Percentiles rank a stretch among this genome's conserved stretches.
Conservation (phyloP, 306 rosid genomes). For the Cotoneaster glaucophyllus region DNA sequence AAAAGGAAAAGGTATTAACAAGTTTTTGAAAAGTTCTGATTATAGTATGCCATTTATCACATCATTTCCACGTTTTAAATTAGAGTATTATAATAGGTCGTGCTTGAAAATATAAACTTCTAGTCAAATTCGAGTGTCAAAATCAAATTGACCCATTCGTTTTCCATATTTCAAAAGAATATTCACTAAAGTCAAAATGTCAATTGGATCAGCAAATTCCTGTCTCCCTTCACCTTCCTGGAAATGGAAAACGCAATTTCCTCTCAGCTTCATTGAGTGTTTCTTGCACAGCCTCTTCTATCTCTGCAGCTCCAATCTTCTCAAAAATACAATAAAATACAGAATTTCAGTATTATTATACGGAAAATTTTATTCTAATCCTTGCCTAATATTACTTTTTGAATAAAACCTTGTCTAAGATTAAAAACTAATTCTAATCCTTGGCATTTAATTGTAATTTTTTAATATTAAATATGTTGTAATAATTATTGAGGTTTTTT, state of each 20-base stretch:
- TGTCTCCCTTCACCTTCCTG: background rate
- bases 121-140: slow-evolving; percentile 14
- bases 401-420: no score
- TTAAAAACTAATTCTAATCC: no score
- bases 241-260: slow-evolving; percentile 12
- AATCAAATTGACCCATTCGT: background rate
- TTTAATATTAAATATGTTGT: no score
- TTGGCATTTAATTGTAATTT: no score
- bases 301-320: slow-evolving; percentile 18
- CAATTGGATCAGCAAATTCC: no score
- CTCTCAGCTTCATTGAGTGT: slow-evolving; percentile 21
- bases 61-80: background rate
- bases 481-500: no score
- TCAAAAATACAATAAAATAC: background rate
- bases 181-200: background rate
- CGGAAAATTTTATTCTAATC: no score
- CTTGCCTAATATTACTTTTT: no score
- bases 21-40: no score
- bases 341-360: background rate
- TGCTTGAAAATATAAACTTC: background rate
- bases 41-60: background rate
- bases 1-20: no score
- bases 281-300: slow-evolving; percentile 15
- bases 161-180: background rate
- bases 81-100: background rate